These are phyloP conservation scores for Curvularia hawaiiensis DNA, from an alignment of 2,329 filamentous ascomycete species.

Conservation along the genomic window DNA sequence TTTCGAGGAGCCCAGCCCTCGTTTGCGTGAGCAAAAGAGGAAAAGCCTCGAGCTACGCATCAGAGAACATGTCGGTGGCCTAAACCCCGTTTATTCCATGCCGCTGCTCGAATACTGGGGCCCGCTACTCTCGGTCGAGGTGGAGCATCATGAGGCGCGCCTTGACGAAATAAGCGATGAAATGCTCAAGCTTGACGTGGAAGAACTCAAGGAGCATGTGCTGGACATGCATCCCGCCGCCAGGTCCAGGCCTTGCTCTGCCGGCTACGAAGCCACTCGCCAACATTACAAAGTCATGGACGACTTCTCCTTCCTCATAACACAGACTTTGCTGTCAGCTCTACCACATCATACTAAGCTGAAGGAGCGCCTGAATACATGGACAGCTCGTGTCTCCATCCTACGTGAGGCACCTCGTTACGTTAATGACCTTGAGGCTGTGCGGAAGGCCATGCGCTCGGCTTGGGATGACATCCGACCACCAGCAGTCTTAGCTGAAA, in stretches of 20 bases:
- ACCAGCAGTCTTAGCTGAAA: conserved; percentile 39
- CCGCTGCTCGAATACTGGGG: conserved; percentile 65
- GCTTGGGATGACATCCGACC: conserved; percentile 68
- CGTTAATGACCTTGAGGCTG: conserved; percentile 66
- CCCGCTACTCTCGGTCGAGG: conserved; percentile 68
- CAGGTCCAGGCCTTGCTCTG: conserved; percentile 53
- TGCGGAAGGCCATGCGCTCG: conserved; percentile 66
- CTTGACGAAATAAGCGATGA: conserved; percentile 74
- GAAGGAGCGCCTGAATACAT: conserved; percentile 73
- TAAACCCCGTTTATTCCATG: conserved; percentile 29
- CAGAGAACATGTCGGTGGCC: conserved; percentile 35
- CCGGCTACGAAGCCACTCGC: conserved; percentile 38
- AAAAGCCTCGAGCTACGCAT: conserved; percentile 41
- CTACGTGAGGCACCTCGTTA: conserved; percentile 74
- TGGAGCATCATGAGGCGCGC: conserved; percentile 72
- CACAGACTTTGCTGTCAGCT: conserved; percentile 87
- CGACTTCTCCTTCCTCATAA: conserved; percentile 88
- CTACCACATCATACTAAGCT: conserved; percentile 80
- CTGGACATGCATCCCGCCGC: conserved; percentile 73
- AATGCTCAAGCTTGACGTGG: conserved; percentile 73
- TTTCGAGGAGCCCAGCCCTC: conserved; percentile 50
- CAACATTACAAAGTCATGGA: conserved; percentile 73
- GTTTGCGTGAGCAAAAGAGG: conserved; percentile 33
- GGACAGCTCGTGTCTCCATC: conserved; percentile 77
- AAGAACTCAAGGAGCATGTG: conserved; percentile 89